These are phyloP conservation scores for Alisma plantagoaquatica DNA, from an alignment of 106 monocot species.

Conservation along the genomic window DNA sequence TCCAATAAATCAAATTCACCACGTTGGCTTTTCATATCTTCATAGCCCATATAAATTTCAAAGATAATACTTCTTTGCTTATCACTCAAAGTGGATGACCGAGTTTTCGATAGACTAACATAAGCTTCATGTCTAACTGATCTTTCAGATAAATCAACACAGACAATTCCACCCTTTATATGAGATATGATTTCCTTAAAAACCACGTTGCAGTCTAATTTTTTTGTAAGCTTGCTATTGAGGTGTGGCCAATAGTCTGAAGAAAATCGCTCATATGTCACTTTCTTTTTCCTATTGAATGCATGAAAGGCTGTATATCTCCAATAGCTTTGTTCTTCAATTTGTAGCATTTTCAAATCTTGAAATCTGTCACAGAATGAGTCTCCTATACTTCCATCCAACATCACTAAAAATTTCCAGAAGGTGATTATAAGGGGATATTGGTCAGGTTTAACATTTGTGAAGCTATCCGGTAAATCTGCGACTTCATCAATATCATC, in stretches of 20 bases:
- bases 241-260: conserved; percentile 59
- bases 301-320: conserved; percentile 29
- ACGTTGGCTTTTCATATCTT: conserved; percentile 25
- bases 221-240: conserved; percentile 30
- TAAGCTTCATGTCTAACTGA: conserved; percentile 29
- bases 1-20: conserved; percentile 64
- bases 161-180: conserved; percentile 40
- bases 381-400: conserved; percentile 39
- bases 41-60: conserved; percentile 56
- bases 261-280: conserved; percentile 40
- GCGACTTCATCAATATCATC: conserved; percentile 22
- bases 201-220: conserved; percentile 37
- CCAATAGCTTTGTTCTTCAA: conserved; percentile 6
- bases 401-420: conserved; percentile 52
- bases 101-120: conserved; percentile 26
- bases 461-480: conserved; percentile 49
- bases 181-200: conserved; percentile 66
- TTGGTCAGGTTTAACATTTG: conserved; percentile 11
- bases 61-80: conserved; percentile 27
- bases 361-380: conserved; percentile 49
- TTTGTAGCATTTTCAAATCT: conserved; percentile 5
- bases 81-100: conserved; percentile 25
- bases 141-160: conserved; percentile 1
- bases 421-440: conserved; percentile 56
- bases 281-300: conserved; percentile 32